Conservation (phyloP, 2,329 filamentous ascomycete genomes). For the Colletotrichum sp. region DNA sequence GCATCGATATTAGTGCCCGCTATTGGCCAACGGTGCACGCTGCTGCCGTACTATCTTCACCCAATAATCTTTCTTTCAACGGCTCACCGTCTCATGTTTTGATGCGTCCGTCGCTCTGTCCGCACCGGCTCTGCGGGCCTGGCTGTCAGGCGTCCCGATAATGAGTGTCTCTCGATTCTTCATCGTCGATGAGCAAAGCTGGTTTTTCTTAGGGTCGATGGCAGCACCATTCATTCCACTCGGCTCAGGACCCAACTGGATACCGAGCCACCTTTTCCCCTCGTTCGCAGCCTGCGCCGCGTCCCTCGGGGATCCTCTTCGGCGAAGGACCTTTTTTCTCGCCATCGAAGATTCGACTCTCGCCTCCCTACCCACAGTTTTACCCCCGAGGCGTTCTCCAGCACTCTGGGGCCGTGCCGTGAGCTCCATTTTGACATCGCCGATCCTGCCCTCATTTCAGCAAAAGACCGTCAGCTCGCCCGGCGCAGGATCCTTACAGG, state of each 20-base stretch:
- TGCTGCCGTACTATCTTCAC: not conserved
- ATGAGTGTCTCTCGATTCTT: not conserved
- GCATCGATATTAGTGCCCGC: not conserved
- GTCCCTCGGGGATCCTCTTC: not conserved
- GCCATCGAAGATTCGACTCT: not conserved
- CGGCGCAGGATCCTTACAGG: conserved; percentile 1
- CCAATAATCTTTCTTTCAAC: not conserved
- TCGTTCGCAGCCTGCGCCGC: not conserved
- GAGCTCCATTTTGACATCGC: conserved; percentile 1
- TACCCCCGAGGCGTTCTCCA: not conserved
- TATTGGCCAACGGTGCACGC: not conserved
- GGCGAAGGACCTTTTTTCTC: not conserved
- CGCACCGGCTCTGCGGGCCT: not conserved
- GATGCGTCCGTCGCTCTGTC: not conserved
- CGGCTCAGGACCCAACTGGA: not conserved
- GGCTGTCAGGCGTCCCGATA: not conserved
- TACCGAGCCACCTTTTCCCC: not conserved
- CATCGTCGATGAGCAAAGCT: not conserved
- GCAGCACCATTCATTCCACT: not conserved
- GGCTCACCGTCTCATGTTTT: not conserved
- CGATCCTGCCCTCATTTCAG: not conserved
- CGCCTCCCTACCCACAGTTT: not conserved
- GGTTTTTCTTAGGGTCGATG: not conserved
- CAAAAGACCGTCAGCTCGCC: not conserved
- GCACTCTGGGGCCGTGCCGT: not conserved